phyloP scores from a whole-genome alignment of 345 rosid species.

The Melaleuca quinquenervia region DNA sequence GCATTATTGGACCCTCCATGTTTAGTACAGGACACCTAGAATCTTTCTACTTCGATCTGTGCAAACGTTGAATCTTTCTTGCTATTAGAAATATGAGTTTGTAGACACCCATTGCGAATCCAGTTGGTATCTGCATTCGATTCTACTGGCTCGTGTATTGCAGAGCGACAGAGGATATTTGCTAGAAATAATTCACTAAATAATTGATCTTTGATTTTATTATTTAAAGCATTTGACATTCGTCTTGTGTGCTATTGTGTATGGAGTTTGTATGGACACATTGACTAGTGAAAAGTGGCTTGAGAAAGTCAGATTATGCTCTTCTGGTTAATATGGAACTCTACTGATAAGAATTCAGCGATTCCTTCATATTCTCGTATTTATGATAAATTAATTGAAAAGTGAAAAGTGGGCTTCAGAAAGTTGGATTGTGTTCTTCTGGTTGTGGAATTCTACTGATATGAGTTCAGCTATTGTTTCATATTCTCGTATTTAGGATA shows the following conservation, averaged over 20 bases:
- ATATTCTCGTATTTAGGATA: not conserved
- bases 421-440: not conserved
- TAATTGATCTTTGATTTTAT: not conserved
- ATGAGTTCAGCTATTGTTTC: not conserved
- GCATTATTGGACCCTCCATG: not conserved
- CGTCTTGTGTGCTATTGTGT: not conserved
- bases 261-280: not conserved
- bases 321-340: not conserved
- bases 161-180: not conserved
- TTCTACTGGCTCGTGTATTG: conserved; percentile 11
- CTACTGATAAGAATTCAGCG: not conserved
- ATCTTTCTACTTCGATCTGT: not conserved
- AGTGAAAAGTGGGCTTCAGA: not conserved
- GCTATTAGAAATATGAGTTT: not conserved
- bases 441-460: not conserved
- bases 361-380: not conserved
- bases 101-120: conserved; percentile 1
- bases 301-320: not conserved
- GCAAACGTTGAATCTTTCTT: not conserved
- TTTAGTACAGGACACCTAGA: not conserved
- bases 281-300: not conserved
- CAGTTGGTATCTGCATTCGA: conserved; percentile 9
- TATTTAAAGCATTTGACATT: not conserved
- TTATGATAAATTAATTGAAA: not conserved
- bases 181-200: not conserved